Conservation (phyloP, 2,329 filamentous ascomycete genomes). For the Paraphaeosphaeria sporulosa region DNA sequence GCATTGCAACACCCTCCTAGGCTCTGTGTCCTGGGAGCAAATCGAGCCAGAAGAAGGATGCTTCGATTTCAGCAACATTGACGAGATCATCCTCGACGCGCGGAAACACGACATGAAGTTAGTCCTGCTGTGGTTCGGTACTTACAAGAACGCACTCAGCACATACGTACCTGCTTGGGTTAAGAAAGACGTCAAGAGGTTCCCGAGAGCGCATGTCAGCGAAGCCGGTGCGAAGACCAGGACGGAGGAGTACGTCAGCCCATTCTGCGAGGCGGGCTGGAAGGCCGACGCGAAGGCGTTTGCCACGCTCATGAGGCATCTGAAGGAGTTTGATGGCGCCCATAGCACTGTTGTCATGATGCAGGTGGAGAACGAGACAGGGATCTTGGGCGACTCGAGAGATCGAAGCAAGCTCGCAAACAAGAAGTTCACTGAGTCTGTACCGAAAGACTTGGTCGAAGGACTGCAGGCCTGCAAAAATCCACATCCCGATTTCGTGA, state of each 20-base stretch:
- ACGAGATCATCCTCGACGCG: conserved; percentile 50
- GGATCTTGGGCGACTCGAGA: conserved; percentile 60
- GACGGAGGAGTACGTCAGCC: conserved; percentile 30
- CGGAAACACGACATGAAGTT: conserved; percentile 49
- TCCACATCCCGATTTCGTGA: conserved; percentile 32
- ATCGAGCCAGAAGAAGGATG: conserved; percentile 56
- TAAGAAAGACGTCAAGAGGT: conserved; percentile 45
- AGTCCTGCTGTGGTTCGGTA: conserved; percentile 58
- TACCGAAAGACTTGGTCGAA: conserved; percentile 48
- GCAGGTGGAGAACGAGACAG: conserved; percentile 63
- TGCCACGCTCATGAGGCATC: conserved; percentile 42
- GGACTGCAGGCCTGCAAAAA: conserved; percentile 29
- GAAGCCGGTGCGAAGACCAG: conserved; percentile 23
- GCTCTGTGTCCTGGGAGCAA: conserved; percentile 56
- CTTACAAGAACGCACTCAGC: conserved; percentile 54
- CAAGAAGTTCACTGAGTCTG: conserved; percentile 48
- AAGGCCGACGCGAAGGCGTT: conserved; percentile 53
- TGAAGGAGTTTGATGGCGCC: conserved; percentile 52
- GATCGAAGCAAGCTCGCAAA: conserved; percentile 51
- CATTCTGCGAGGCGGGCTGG: conserved; percentile 46
- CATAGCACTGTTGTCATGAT: conserved; percentile 62
- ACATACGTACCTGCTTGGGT: conserved; percentile 41
- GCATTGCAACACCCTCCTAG: conserved; percentile 56
- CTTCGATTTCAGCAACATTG: conserved; percentile 55
- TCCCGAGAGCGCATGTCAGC: conserved; percentile 27